Base-by-base conservation (phyloP, 345 rosid genomes). In the Citrus sp. region DNA sequence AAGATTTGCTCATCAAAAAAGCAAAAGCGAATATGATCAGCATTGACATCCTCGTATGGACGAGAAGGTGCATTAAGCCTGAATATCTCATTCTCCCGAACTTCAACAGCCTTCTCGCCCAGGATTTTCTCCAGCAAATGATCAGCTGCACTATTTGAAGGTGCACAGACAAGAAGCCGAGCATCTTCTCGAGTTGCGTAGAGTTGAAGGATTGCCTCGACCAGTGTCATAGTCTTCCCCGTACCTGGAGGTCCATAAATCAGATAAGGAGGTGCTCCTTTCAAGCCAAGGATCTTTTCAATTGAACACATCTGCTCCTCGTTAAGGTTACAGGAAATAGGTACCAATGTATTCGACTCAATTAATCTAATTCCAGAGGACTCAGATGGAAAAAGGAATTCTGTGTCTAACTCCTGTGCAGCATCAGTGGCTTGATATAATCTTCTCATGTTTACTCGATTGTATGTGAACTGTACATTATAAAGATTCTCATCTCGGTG, bases 191-290 rank as follows among this genome's bases (percentile, higher is more conserved):
- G 78, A 60, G 85, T 87, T 64, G 72, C 80, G 70, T 88, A 91
- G 18, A 95, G 88, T 86, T 95, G 98, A 49, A 92, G 90, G 28
- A 92, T 88, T 16, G 94, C 93, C 85, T 92, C 98, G 78, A 90
- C 94, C 67, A 95, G 9, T 19, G 96, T 93, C 92, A 85, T 87
- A 61, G 99, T 95, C 87, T 95, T 95, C 59, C 98, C 99, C 4
- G 99, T 95, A 77, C 99, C 99, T 14, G 99, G 99, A 51, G 99
- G 99, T 65, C 99, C 99, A 70, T 89, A 85, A 78, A 95, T 91
- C 78, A 93, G 82, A 79, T 89, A 95, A 22, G 99, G 98, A 9
- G 97, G 93, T 72, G 89, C 94, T 79, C 98, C 97, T 82, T 82
- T 88, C 85, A 94, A 90, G 64, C 97, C 92, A 72, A 92, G 88